Evolutionary conservation across 2,329 filamentous ascomycete species (phyloP).

Genomic region (Epichloe uncinata): DNA sequence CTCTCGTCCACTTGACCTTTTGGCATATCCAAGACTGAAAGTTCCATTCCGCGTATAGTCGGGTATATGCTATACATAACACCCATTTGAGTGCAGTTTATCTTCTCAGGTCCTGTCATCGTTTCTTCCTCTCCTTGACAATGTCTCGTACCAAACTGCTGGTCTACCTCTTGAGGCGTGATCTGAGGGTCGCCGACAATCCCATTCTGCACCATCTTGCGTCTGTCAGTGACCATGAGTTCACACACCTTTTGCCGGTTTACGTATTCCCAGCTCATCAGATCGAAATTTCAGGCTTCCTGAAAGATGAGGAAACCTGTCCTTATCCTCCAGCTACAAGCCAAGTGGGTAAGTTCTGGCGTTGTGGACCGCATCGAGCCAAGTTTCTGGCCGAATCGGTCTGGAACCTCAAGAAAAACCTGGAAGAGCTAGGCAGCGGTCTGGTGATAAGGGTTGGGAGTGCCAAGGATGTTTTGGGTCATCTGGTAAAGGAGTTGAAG

Average conservation of each 20-base stretch:
- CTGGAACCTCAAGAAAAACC: slow-evolving; percentile 54
- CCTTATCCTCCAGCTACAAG: slow-evolving; percentile 60
- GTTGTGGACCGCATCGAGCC: slow-evolving; percentile 58
- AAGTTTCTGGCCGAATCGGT: slow-evolving; percentile 61
- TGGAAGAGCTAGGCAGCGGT: slow-evolving; percentile 46
- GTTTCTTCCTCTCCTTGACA: slow-evolving; percentile 6
- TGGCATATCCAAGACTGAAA: not conserved
- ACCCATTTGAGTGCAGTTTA: not conserved
- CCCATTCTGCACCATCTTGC: slow-evolving; percentile 51
- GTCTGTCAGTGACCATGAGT: slow-evolving; percentile 35
- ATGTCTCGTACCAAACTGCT: slow-evolving; percentile 38
- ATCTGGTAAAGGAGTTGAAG: slow-evolving; percentile 39
- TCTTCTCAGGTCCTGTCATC: not conserved
- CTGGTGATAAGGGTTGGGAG: slow-evolving; percentile 52
- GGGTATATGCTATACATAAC: not conserved
- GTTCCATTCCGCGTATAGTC: not conserved
- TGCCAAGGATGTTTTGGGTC: slow-evolving; percentile 42
- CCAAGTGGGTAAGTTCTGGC: slow-evolving; percentile 52
- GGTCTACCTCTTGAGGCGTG: slow-evolving; percentile 59
- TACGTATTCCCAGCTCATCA: slow-evolving; percentile 59
- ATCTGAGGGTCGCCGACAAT: slow-evolving; percentile 62
- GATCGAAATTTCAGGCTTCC: slow-evolving; percentile 61
- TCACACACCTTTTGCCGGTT: slow-evolving; percentile 58
- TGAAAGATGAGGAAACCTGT: slow-evolving; percentile 38
- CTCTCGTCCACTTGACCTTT: not conserved